A percentile compares a stretch with the other conserved stretches of the same genome.
Evolutionary conservation across 345 rosid species (phyloP).

Genomic region (Eucalyptus sideroxylon): DNA sequence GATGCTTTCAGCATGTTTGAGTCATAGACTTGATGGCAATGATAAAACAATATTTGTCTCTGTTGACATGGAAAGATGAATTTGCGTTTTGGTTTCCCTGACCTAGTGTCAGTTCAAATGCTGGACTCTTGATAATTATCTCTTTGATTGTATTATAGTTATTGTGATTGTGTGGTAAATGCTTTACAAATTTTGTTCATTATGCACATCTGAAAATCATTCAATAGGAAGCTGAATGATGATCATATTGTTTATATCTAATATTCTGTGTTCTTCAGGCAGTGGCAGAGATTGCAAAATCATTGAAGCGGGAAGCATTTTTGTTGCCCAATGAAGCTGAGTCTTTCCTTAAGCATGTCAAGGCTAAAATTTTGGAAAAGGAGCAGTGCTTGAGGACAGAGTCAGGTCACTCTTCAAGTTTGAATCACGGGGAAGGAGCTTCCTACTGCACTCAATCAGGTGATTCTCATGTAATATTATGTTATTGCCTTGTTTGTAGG

Average conservation of each 20-base stretch:
- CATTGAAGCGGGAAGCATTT: conserved; percentile 62
- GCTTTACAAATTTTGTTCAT: not conserved
- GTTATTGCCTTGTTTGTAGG: not conserved
- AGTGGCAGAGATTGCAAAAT: conserved; percentile 63
- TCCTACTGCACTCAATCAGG: conserved; percentile 9
- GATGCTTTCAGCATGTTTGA: not conserved
- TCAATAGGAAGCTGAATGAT: not conserved
- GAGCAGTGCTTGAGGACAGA: conserved; percentile 4
- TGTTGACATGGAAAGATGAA: not conserved
- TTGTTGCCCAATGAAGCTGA: conserved; percentile 43
- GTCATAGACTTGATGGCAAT: not conserved
- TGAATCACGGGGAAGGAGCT: not conserved
- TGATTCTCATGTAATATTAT: not conserved
- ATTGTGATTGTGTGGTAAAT: not conserved
- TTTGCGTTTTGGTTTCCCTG: not conserved
- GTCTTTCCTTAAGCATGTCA: conserved; percentile 24
- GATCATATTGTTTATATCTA: not conserved
- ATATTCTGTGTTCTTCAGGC: conserved; percentile 36
- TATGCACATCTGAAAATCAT: not conserved
- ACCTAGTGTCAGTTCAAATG: not conserved
- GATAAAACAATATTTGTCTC: not conserved
- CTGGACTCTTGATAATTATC: not conserved
- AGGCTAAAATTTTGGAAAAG: conserved; percentile 25
- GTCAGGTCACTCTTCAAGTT: conserved; percentile 8
- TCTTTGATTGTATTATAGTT: not conserved